phyloP scores from a whole-genome alignment of 1,139 yeast genomes.

The Pichia sp. region DNA sequence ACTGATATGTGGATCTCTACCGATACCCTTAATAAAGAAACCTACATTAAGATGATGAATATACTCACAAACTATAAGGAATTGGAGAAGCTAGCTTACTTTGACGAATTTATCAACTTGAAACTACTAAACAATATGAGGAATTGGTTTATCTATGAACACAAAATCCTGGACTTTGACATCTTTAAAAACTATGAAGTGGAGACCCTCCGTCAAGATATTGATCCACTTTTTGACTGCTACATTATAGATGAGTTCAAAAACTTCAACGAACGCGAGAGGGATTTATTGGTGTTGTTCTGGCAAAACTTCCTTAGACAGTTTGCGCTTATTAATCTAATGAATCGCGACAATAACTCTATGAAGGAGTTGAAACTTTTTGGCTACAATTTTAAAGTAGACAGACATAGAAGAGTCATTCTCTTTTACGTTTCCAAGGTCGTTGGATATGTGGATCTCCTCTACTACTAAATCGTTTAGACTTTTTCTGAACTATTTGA shows the following conservation, averaged over 20 bases:
- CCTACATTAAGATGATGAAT: conserved; percentile 7
- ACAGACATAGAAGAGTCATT: conserved; percentile 13
- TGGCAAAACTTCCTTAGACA: conserved; percentile 17
- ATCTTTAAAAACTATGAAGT: conserved; percentile 15
- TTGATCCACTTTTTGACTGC: conserved; percentile 12
- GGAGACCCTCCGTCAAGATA: conserved; percentile 17
- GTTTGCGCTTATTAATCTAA: conserved; percentile 11
- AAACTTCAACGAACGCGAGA: conserved; percentile 15
- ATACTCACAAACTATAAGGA: conserved; percentile 5
- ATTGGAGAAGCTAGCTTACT: conserved; percentile 14
- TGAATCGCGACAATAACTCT: conserved; percentile 2
- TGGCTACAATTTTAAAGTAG: conserved; percentile 21
- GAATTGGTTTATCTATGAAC: conserved; percentile 20
- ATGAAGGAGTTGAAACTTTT: conserved; percentile 16
- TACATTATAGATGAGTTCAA: conserved; percentile 17
- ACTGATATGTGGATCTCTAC: conserved; percentile 13
- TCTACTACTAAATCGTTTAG: conserved; percentile 15
- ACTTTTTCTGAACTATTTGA: no score
- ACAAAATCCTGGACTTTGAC: conserved; percentile 17
- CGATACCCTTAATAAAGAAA: conserved; percentile 15
- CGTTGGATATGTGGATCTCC: conserved; percentile 18
- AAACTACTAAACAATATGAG: conserved; percentile 18
- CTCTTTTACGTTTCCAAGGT: conserved; percentile 17
- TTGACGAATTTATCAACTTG: conserved; percentile 19
- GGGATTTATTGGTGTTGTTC: conserved; percentile 17